Percentiles rank a stretch among this genome's conserved stretches.
These are phyloP conservation scores for Neospora caninum DNA, from an alignment of 169 alveolate species.

Conservation along the genomic window DNA sequence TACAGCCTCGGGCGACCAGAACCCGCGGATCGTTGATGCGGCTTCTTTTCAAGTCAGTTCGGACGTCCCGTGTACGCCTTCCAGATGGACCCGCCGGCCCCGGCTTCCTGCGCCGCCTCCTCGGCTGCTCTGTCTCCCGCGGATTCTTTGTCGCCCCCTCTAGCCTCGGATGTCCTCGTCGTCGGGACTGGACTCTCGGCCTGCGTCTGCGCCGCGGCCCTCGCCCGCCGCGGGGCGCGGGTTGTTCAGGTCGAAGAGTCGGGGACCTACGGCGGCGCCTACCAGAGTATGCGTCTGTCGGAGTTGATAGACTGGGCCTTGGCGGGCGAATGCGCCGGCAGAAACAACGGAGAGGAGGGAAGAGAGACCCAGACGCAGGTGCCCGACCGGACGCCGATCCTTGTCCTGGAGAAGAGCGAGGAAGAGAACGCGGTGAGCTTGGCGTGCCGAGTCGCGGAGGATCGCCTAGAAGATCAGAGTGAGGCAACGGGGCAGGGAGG, in stretches of 20 bases:
- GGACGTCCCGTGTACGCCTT: too few species aligned
- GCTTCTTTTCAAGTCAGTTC: too few species aligned
- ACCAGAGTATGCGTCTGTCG: background rate
- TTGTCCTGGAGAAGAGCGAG: background rate
- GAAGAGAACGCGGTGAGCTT: background rate
- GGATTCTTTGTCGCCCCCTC: background rate
- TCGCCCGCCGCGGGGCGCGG: slow-evolving; percentile 9
- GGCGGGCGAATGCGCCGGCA: background rate
- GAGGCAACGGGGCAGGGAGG: too few species aligned
- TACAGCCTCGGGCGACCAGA: too few species aligned
- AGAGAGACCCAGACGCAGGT: background rate
- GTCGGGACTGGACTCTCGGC: slow-evolving; percentile 18
- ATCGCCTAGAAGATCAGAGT: too few species aligned
- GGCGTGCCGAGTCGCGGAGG: background rate
- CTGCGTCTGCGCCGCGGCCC: slow-evolving; percentile 1
- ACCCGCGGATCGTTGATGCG: too few species aligned
- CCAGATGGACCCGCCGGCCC: too few species aligned
- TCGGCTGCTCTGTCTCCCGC: background rate
- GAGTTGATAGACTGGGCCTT: background rate
- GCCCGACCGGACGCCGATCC: background rate
- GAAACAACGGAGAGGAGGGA: background rate
- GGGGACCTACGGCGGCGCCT: slow-evolving; percentile 17
- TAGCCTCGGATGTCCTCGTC: slow-evolving; percentile 3
- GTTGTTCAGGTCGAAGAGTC: background rate
- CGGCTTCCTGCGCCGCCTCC: too few species aligned